Evolutionary conservation across 192 early-diverging fungal genomes (phyloP), one percentile per base, ranked within the genome.

Genomic region (Ambispora gerdemannii): DNA sequence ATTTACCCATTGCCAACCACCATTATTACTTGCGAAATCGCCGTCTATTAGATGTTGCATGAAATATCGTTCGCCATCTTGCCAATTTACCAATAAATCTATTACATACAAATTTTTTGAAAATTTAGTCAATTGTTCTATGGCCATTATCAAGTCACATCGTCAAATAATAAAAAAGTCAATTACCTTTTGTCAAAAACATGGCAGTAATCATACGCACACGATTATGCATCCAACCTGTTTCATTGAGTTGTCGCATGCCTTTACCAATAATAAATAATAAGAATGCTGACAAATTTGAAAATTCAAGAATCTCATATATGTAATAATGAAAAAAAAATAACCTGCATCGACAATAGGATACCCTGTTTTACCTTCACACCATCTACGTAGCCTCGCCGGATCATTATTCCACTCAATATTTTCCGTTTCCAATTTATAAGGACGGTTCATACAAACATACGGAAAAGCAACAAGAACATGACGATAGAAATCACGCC

Each of bases 11-110:
- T 88, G 87, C 87, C 87, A 90, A 25, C 84, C 83, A 6, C 88
- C 88, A 66, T 91, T 91, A 73, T 89, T 90, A n/a, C 64, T 74
- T 7, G 87, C 80, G 30, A 87, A 79, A 66, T 91, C 90, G 19
- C 87, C 86, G 66, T 91, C 90, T 63, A 91, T 80, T 49, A 89
- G 72, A 60, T 85, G 50, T 33, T 75, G 64, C 79, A 86, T 85
- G 63, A 91, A 90, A 59, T 78, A 86, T 35, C 78, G 72, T 71
- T 91, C 90, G n/a, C 90, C 90, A n/a, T 72, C 75, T 56, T 78
- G 75, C 90, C 90, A 91, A 76, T 87, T 83, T 63, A 90, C 76
- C 38, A 81, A 47, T 35, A 84, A 67, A 52, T 84, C 80, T 64
- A 71, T 3, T 3, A 61, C 7, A 43, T 43, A 43, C n/a, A n/a